Conservation (phyloP, 768 basidiomycete species). For the Podaxis sp. region DNA sequence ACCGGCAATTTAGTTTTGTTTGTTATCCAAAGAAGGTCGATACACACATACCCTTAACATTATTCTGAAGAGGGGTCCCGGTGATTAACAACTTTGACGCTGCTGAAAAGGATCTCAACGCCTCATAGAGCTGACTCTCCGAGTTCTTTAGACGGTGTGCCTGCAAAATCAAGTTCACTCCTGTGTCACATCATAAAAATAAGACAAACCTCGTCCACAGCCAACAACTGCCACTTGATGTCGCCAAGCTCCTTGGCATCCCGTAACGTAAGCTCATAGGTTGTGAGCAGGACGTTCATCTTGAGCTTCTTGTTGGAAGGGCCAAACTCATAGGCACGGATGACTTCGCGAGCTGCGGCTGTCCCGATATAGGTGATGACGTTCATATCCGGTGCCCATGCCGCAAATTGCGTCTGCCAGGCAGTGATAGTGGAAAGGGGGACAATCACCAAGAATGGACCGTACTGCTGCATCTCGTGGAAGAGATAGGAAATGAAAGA, state of each 20-base stretch:
- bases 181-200: neutral
- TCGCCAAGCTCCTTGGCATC: constrained; percentile 85
- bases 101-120: constrained; percentile 82
- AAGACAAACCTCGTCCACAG: constrained; percentile 84
- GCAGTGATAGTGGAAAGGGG: constrained; percentile 97
- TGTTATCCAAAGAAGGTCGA: constrained; percentile 3
- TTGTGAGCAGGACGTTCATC: constrained; percentile 96
- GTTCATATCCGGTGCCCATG: constrained; percentile 96
- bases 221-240: constrained; percentile 96
- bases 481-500: constrained; percentile 93
- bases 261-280: constrained; percentile 92
- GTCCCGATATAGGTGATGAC: constrained; percentile 97
- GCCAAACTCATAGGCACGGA: constrained; percentile 91
- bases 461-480: constrained; percentile 88
- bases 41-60: constrained; percentile 78
- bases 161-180: constrained; percentile 32
- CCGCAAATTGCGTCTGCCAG: constrained; percentile 92
- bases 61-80: constrained; percentile 97
- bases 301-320: constrained; percentile 83
- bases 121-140: constrained; percentile 95
- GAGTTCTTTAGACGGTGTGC: constrained; percentile 98
- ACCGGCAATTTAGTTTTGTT: constrained; percentile 1
- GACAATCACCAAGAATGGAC: constrained; percentile 96
- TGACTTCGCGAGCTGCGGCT: constrained; percentile 81
- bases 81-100: constrained; percentile 95